Base-by-base conservation (phyloP, 108 stramenopile genomes). In the Nitzschia sp. region DNA sequence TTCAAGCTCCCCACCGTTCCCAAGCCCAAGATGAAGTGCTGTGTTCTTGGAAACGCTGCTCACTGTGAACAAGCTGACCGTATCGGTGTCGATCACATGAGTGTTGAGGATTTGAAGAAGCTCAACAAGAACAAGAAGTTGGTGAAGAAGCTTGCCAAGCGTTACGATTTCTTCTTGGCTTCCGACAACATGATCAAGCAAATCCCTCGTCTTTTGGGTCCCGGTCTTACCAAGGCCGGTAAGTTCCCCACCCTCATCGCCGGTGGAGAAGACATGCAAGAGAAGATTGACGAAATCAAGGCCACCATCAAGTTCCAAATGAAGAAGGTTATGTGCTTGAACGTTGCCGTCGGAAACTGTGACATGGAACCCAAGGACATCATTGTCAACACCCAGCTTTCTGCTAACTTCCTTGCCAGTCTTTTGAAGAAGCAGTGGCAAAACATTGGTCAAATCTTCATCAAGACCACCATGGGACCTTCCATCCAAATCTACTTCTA, bases 41-140 rank as follows among this genome's bases (percentile, higher is more conserved):
- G 99, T 85, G 91, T 99, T 66, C 96, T 99, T 54, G 99, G 98
- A 58, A 98, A 97, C 71, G 98, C 97, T 69, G 96, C 92, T 57
- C 98, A 99, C 80, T 97, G 96, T 78, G 97, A 98, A 78, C 95
- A 98, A 83, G 99, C 97, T 45, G 96, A 97, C 69, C 94, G 95
- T 82, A 95, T 99, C 74, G 96, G 97, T 63, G 78, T 98, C 35
- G 97, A 97, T 68, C 79, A 85, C 87, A 98, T 98, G 97, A 88
- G 86, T 72, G 97, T 97, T 69, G 98, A 98, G 68, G 99, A 98
- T 72, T 80, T 99, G 57, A 99, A 99, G 95, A 99, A 99, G 87
- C 93, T 99, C 72, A 99, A 99, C 99, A 99, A 99, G 91, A 98
- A 99, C 95, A 98, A 99, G 93, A 99, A 99, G 93, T 83, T 99